A percentile compares a stretch with the other conserved stretches of the same genome.
Evolutionary conservation across 108 stramenopile genomes (phyloP).

Genomic region (Skeletonema menzelii): DNA sequence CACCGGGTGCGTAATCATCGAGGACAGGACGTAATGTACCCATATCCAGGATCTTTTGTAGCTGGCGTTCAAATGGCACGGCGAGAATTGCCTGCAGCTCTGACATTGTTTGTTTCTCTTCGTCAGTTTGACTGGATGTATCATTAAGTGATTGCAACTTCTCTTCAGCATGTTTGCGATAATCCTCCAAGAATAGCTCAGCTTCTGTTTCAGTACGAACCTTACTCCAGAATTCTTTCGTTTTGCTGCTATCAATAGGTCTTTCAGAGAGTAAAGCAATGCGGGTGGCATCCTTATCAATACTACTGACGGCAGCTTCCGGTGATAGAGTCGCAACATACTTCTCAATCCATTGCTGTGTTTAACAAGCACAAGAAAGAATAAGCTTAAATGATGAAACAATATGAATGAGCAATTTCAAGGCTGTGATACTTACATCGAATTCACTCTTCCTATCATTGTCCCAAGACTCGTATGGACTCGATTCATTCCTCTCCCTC

Average conservation of each 20-base stretch:
- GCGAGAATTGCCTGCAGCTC: constrained; percentile 55
- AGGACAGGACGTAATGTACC: constrained; percentile 76
- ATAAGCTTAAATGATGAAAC: not conserved
- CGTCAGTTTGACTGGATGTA: constrained; percentile 11
- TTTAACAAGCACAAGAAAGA: not conserved
- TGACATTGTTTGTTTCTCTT: constrained; percentile 16
- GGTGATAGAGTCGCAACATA: constrained; percentile 60
- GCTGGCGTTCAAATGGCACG: constrained; percentile 57
- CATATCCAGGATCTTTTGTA: constrained; percentile 68
- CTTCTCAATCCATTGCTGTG: constrained; percentile 65
- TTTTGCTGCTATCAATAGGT: constrained; percentile 52
- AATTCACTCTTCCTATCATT: constrained; percentile 55
- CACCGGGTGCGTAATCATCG: constrained; percentile 66
- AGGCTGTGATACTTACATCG: constrained; percentile 53
- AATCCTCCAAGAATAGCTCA: constrained; percentile 59
- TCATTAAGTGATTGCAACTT: constrained; percentile 30
- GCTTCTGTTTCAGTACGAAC: constrained; percentile 66
- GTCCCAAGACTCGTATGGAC: constrained; percentile 69
- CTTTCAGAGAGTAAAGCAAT: constrained; percentile 63
- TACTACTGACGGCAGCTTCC: constrained; percentile 43
- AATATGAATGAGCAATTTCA: not conserved
- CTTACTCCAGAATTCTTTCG: constrained; percentile 70
- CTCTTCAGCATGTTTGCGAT: constrained; percentile 25
- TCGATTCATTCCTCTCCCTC: constrained; percentile 56
- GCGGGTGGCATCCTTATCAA: constrained; percentile 80